phyloP scores from a whole-genome alignment of 805 yeast genomes.

The Candida glaebosa region DNA sequence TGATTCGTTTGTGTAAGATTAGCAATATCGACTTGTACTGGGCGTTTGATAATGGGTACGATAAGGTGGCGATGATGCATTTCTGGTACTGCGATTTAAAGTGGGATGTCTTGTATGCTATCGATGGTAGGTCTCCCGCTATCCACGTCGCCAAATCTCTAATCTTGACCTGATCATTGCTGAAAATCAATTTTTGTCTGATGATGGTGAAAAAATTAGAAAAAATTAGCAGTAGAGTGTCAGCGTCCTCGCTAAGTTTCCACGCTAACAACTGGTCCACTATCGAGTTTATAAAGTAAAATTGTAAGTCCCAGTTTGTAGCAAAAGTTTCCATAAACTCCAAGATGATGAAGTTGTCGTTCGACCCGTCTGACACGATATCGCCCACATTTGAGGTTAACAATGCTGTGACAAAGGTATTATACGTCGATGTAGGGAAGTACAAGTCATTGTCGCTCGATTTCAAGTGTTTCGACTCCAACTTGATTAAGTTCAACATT shows the following conservation, averaged over 20 bases:
- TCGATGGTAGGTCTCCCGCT: conserved; percentile 30
- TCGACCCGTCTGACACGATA: conserved; percentile 43
- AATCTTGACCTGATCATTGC: conserved; percentile 24
- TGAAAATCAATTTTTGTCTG: conserved; percentile 22
- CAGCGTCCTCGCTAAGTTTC: conserved; percentile 14
- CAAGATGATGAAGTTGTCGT: conserved; percentile 44
- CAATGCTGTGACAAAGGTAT: conserved; percentile 32
- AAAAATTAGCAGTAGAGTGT: conserved; percentile 22
- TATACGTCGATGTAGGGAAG: conserved; percentile 59
- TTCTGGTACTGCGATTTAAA: conserved; percentile 69
- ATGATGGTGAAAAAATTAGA: conserved; percentile 41
- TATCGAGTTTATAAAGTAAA: conserved; percentile 59
- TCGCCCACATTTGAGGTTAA: conserved; percentile 31
- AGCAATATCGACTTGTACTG: conserved; percentile 71
- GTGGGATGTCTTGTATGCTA: conserved; percentile 33
- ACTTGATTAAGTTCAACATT: conserved; percentile 49
- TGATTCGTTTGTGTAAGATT: conserved; percentile 76
- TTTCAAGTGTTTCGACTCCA: conserved; percentile 54
- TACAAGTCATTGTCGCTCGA: conserved; percentile 50
- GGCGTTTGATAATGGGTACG: conserved; percentile 41
- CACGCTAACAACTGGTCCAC: conserved; percentile 19
- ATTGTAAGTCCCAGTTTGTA: conserved; percentile 74
- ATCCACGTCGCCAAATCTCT: conserved; percentile 27
- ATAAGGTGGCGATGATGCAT: conserved; percentile 58
- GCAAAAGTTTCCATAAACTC: conserved; percentile 57